Base-by-base conservation (phyloP, 768 basidiomycete species). In the Kwoniella newhampshirensis region DNA sequence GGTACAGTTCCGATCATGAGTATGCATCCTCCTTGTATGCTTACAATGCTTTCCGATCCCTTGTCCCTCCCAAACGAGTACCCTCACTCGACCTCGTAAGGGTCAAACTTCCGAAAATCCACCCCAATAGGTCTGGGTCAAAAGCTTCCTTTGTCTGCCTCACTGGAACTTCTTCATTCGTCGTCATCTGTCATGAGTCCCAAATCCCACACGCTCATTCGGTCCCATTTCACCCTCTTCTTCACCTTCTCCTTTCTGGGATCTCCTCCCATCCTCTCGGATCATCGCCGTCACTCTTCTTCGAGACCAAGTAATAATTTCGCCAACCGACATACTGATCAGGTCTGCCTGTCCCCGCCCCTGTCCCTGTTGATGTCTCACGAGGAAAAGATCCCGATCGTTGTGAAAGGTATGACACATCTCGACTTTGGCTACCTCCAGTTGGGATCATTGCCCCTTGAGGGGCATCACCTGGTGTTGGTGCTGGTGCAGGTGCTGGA, bases 301-400 rank as follows among this genome's bases (percentile, higher is more conserved):
- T 35, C 28, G 18, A 44, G 13, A 53, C 26, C n/a, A 49, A 20
- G 54, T 64, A 60, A 54, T 63, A 63, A 36, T 53, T 44, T 26
- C 59, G 41, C 62, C 49, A 57, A 42, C 44, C 64, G 27, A 68
- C 70, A 57, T 64, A 72, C 70, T 69, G 70, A 53, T 69, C 67
- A 30, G 70, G 70, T 60, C 70, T 51, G 5, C 63, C 65, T 9
- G 57, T 65, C 15, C 57, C 62, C 4, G 11, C 48, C 20, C 51
- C 41, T 23, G 55, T 48, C 13, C 26, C 20, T 2, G 48, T 51
- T 12, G 25, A 26, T 12, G 26, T 37, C 6, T 20, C 37, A 17
- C 26, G 26, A n/a, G 55, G 42, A 13, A 47, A 50, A 11, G 43
- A 23, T 7, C 21, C 8, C 40, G 59, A 44, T 21, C 59, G n/a